A percentile compares a stretch with the other conserved stretches of the same genome.
Conservation (phyloP, 2,329 filamentous ascomycete species). For the Aspergillus bombycis region DNA sequence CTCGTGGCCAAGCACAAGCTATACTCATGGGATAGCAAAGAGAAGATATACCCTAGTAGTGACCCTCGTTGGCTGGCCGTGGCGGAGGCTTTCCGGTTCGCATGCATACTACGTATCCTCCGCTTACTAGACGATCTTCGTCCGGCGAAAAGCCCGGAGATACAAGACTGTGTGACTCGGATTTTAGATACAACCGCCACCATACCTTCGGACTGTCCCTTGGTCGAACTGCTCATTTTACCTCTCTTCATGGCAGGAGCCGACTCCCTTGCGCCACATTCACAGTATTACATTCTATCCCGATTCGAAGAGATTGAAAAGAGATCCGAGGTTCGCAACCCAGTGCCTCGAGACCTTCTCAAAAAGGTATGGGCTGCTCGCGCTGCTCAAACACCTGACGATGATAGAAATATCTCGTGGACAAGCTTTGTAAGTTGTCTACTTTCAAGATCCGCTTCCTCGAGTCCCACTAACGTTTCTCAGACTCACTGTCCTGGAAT, state of each 20-base stretch:
- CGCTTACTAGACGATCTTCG: constrained; percentile 28
- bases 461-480: neutral
- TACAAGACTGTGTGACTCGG: constrained; percentile 30
- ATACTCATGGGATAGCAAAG: constrained; percentile 26
- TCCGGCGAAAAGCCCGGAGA: constrained; percentile 22
- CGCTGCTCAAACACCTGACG: constrained; percentile 21
- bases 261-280: constrained; percentile 30
- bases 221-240: constrained; percentile 33
- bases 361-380: constrained; percentile 32
- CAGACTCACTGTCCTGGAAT: constrained; percentile 28
- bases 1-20: constrained; percentile 24
- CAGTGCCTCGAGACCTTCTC: constrained; percentile 25
- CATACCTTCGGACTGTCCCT: constrained; percentile 24
- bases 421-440: constrained; percentile 30
- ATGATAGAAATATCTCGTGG: constrained; percentile 31
- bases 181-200: constrained; percentile 31
- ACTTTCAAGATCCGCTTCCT: neutral
- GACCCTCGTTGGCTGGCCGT: constrained; percentile 29
- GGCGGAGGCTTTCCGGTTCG: constrained; percentile 31
- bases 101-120: constrained; percentile 32
- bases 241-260: constrained; percentile 36
- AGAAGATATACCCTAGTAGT: constrained; percentile 26
- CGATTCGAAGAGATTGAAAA: constrained; percentile 29
- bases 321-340: constrained; percentile 30
- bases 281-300: constrained; percentile 34